These are phyloP conservation scores for Yamadazyma insecticola DNA, from an alignment of 805 yeast species.

Conservation along the genomic window DNA sequence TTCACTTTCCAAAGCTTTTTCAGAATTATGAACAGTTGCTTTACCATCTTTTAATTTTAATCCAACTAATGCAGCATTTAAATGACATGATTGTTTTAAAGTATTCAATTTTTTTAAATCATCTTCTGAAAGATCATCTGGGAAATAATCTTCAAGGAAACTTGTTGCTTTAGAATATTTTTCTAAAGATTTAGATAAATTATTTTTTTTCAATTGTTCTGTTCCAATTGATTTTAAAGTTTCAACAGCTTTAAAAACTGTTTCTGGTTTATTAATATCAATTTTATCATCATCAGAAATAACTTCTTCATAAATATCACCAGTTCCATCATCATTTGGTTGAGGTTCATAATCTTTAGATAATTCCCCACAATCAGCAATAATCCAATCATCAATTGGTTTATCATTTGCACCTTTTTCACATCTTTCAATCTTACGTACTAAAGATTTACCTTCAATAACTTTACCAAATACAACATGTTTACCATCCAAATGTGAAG, in stretches of 20 bases:
- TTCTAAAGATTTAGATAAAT: conserved; percentile 49
- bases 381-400: conserved; percentile 67
- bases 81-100: conserved; percentile 58
- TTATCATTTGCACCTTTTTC: conserved; percentile 64
- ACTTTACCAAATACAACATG: conserved; percentile 96
- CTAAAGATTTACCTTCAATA: conserved; percentile 71
- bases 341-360: conserved; percentile 54
- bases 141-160: conserved; percentile 69
- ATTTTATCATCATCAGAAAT: conserved; percentile 70
- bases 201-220: conserved; percentile 61
- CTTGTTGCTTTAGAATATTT: conserved; percentile 73
- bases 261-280: conserved; percentile 53
- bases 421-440: conserved; percentile 69
- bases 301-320: conserved; percentile 74
- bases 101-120: conserved; percentile 46
- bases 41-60: conserved; percentile 56
- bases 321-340: conserved; percentile 70
- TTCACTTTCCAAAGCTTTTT: conserved; percentile 64
- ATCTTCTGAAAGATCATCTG: conserved; percentile 58
- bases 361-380: conserved; percentile 75
- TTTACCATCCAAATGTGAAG: conserved; percentile 93
- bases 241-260: conserved; percentile 63
- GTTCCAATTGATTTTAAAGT: conserved; percentile 77
- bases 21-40: conserved; percentile 55
- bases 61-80: conserved; percentile 73